Base-by-base conservation (phyloP, 345 rosid species). In the Populus davidiana region DNA sequence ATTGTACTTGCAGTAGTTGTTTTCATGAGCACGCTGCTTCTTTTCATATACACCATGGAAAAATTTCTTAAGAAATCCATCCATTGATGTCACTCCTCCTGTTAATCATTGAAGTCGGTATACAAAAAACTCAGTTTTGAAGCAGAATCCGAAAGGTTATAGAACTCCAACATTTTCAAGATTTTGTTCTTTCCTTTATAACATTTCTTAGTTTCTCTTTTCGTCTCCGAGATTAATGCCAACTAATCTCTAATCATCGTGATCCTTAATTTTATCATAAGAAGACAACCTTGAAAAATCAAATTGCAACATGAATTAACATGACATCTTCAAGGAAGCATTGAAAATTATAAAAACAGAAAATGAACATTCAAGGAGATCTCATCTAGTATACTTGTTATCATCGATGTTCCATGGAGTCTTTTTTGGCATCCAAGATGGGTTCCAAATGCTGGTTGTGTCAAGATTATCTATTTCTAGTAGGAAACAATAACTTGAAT, bases 11-110 rank as follows among this genome's bases (percentile, higher is more conserved):
- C 99, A 96, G 87, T 96, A 96, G 84, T 96, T 91, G 87, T 81
- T 96, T 84, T 96, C 97, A 79, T 86, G 98, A 9, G 86, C 99
- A 52, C 59, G 91, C 71, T 87, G 76, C 89, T 92, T 93, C 73
- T 84, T 90, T 71, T 78, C 75, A 75, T 88, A 91, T 14, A 96
- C 97, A 1, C 72, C 39, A 16, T 76, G 90, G 89, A 96, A 93
- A 73, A 96, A 96, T 69, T 90, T 78, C 56, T 70, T 29, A 16
- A 96, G 99, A 78, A 96, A 96, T 47, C 78, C 91, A 84, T 96
- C 89, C 93, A 88, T 91, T 8, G 97, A 91, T 47, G 97, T 91
- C 56, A 93, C 98, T 61, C 99, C 98, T 64, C 98, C 97, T 92
- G 93, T 68, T 25, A 67, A 75, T 72, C 44, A 69, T 69, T 23